A percentile compares a stretch with the other conserved stretches of the same genome.
These are phyloP conservation scores for Phytophthora pinifolia DNA, from an alignment of 352 stramenopile genomes.

Conservation along the genomic window DNA sequence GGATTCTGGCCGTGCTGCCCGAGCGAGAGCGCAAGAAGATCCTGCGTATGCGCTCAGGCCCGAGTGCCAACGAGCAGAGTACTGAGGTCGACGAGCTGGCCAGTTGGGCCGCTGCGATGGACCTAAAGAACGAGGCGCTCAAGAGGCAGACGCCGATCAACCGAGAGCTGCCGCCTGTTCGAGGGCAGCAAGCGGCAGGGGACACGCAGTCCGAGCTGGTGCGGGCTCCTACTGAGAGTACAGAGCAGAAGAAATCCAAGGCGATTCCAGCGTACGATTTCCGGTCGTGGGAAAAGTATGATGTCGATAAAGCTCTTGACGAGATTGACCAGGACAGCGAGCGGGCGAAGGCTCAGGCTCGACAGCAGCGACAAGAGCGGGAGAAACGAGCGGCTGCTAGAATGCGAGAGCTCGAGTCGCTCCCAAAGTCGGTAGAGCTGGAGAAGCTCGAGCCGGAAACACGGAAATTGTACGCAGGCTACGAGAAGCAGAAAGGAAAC, in stretches of 20 bases:
- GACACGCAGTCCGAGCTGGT: conserved; percentile 6
- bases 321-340: conserved; percentile 68
- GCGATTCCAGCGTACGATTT: conserved; percentile 90
- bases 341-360: conserved; percentile 35
- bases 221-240: neutral
- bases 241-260: conserved; percentile 26
- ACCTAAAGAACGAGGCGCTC: conserved; percentile 54
- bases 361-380: conserved; percentile 32
- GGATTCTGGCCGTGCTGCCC: conserved; percentile 80
- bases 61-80: conserved; percentile 54
- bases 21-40: conserved; percentile 78
- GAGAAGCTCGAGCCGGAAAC: conserved; percentile 50
- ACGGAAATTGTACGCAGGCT: conserved; percentile 53
- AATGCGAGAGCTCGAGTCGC: conserved; percentile 54
- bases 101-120: conserved; percentile 62
- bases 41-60: conserved; percentile 55
- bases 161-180: conserved; percentile 49
- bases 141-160: conserved; percentile 33
- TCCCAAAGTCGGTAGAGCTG: conserved; percentile 62
- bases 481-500: conserved; percentile 94
- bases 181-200: conserved; percentile 34
- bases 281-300: conserved; percentile 90
- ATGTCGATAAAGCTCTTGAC: conserved; percentile 80
- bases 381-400: conserved; percentile 42
- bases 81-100: conserved; percentile 62